A percentile compares a stretch with the other conserved stretches of the same genome.
phyloP scores from a whole-genome alignment of 169 alveolate species.

The Besnoitia besnoiti region DNA sequence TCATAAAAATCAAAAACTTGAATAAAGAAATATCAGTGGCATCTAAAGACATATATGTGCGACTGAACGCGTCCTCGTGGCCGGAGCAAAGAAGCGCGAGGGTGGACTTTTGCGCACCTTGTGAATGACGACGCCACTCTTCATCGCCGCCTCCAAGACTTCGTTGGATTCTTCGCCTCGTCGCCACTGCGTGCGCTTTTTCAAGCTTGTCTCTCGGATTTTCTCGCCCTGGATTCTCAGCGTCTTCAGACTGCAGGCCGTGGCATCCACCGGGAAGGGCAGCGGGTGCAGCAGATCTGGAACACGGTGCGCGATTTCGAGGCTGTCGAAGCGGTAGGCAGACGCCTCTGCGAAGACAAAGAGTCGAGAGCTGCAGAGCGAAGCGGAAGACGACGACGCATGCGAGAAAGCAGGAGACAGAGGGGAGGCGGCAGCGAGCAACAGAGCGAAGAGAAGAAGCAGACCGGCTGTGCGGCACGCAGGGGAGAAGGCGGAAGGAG shows the following conservation, averaged over 20 bases:
- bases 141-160: neutral
- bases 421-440: neutral
- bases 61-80: neutral
- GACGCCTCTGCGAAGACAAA: neutral
- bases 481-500: too few species aligned
- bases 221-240: neutral
- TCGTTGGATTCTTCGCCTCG: neutral
- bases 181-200: neutral
- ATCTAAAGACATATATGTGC: too few species aligned
- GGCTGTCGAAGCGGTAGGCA: conserved; percentile 11
- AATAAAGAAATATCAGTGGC: too few species aligned
- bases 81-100: neutral
- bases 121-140: conserved; percentile 1
- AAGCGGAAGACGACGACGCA: neutral
- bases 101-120: neutral
- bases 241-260: conserved; percentile 51
- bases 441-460: too few species aligned
- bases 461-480: too few species aligned
- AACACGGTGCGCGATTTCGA: conserved; percentile 3
- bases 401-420: neutral
- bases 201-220: neutral
- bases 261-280: conserved; percentile 56
- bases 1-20: too few species aligned
- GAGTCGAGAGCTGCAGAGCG: neutral
- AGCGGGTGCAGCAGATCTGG: conserved; percentile 45